Evolutionary conservation across 2,329 filamentous ascomycete genomes (phyloP), one percentile per base, ranked within the genome.

Genomic region (Endocalyx cinctus): DNA sequence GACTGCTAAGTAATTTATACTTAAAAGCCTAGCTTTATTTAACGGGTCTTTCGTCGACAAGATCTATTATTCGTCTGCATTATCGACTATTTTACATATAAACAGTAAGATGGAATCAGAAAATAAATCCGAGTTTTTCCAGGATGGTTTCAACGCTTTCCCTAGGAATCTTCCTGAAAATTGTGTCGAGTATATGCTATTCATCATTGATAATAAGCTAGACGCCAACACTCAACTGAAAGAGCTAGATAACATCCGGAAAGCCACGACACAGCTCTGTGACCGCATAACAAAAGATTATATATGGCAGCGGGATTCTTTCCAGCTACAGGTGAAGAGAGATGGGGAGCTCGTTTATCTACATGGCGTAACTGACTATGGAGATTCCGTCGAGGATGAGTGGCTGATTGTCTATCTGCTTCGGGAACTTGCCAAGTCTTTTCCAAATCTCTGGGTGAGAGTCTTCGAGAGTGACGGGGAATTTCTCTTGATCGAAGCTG

Each of bases 341-440:
- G 64, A 68, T 15, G 60, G 68, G 50, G 78, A 70, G 1, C 53
- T 77, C 7, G 54, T 68, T n/a, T 79, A 81, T 43, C 72, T 98
- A 5, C 74, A 78, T 42, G 90, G 90, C 14, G 69, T 71, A 32
- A 92, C 87, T 1, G 85, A 90, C 55, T 97, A 88, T 51, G 89
- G 90, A 7, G 94, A 98, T 60, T 92, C 88, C 0, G 81, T 97
- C 4, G 90, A 95, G 52, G 92, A 98, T 50, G 94, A 98, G 65
- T 98, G 92, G 94, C 74, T 97, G 5, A 82, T 97, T 39, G 89
- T 97, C 14, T 95, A 89, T 62, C 66, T 97, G 5, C 69, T 98
- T 18, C 79, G 85, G 27, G 83, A 94, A 60, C 64, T 97, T 47
- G 89, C 82, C 47, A 84, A 72, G 47, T 70, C 74, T 23, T 85